Conservation (phyloP, 306 rosid genomes). For the Prunus mira region DNA sequence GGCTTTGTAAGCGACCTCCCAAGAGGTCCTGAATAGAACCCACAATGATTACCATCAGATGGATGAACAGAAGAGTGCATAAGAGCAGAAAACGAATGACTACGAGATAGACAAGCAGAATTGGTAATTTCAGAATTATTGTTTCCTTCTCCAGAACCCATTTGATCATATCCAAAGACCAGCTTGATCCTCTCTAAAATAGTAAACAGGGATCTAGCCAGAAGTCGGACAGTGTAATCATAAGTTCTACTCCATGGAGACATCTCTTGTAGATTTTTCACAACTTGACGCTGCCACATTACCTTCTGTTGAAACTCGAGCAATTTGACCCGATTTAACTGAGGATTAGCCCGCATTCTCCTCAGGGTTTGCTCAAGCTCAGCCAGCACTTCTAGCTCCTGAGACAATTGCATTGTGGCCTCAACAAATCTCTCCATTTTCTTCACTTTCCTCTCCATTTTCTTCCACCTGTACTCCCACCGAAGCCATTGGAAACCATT, state of each 20-base stretch:
- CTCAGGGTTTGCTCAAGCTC: constrained; percentile 58
- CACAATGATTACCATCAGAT: constrained; percentile 27
- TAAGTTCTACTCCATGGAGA: constrained; percentile 78
- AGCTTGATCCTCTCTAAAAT: constrained; percentile 62
- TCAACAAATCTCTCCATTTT: constrained; percentile 76
- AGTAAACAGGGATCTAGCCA: constrained; percentile 75
- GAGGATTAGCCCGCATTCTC: constrained; percentile 45
- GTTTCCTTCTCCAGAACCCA: constrained; percentile 18
- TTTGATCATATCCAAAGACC: constrained; percentile 46
- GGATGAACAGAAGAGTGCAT: constrained; percentile 33
- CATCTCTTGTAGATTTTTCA: constrained; percentile 48
- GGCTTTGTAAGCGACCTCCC: constrained; percentile 31
- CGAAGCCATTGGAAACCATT: constrained; percentile 49
- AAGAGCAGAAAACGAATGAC: constrained; percentile 32
- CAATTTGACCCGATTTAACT: constrained; percentile 22
- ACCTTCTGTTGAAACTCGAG: constrained; percentile 57
- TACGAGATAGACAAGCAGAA: constrained; percentile 29
- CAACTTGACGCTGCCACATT: constrained; percentile 60
- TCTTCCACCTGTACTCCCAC: constrained; percentile 71
- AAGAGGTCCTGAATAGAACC: constrained; percentile 37
- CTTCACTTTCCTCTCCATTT: constrained; percentile 83
- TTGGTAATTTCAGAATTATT: constrained; percentile 9
- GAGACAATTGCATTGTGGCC: constrained; percentile 45
- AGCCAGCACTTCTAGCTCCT: constrained; percentile 55
- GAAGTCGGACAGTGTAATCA: constrained; percentile 66